Base-by-base conservation (phyloP, 1,284 basidiomycete genomes). In the Cutaneotrichosporon curvatum region DNA sequence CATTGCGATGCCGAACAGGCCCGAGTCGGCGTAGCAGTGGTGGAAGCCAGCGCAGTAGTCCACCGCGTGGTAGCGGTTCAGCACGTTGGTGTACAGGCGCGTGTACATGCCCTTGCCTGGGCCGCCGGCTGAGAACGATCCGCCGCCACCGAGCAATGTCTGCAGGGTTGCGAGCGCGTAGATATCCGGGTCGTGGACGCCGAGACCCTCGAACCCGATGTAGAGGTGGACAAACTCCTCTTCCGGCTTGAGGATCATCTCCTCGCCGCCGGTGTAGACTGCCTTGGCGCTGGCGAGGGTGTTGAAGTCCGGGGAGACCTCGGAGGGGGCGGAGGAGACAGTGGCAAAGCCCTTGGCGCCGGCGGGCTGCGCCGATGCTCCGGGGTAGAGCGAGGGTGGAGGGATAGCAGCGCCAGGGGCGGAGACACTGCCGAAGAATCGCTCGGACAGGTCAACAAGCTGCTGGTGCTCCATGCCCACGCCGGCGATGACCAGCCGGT, bases 91-190 rank as follows among this genome's bases (percentile, higher is more conserved):
- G 76, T 97, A 97, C 43, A 97, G 74, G 16, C 94, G 84, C 32
- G 89, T 91, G 76, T 96, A 97, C 91, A 98, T 97, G 61, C 94
- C 95, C 75, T 98, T 98, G 36, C 94, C 94, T 2, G 94, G 94
- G 3, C 94, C 94, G 56, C 90, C 86, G 79, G 62, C 16, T 23
- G 38, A 44, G 45, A 48, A 40, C 67, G 82, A 85, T 23, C 91
- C 91, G 9, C 94, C 94, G 4, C 94, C 94, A 30, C 94, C 94
- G 11, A 98, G 81, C 28, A 97, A 79, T 36, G 94, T 85, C 70
- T 98, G 94, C 72, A 98, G 85, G 0, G 88, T 91, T 21, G 95
- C 94, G 12, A 96, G 79, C 5, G 89, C 80, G 68, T 94, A 98
- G 40, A 98, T 87, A 72, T 97, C 94, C 19, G 87, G 82, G 59